Evolutionary conservation across 2,329 filamentous ascomycete genomes (phyloP), one percentile per base, ranked within the genome.

Genomic region (Lanzia echinophila): DNA sequence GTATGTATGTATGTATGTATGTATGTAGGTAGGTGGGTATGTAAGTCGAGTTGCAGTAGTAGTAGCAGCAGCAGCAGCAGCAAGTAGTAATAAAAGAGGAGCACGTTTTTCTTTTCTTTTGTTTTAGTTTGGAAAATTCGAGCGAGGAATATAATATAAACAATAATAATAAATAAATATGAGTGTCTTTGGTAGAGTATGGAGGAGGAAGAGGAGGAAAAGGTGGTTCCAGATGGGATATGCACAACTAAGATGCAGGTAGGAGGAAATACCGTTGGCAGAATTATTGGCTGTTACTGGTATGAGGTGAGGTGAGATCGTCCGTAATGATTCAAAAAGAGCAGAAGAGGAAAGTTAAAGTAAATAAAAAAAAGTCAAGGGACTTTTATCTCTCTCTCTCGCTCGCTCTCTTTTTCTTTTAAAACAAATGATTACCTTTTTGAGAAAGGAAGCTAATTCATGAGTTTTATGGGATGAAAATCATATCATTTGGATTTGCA

Each of bases 41-140:
- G 39, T 43, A 22, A 44, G 39, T 32, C 34, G 49, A 51, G 48
- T 44, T 41, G 39, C 39, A 44, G 48, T 10, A 33, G 22, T 32
- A 46, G 49, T 51, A 47, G 50, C 28, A 39, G 41, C 38, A 47
- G 36, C 8, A 53, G 42, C 17, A 19, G 17, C 17, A 41, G 2
- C 32, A 38, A 38, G 12, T 38, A 13, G 12, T 17, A 11, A 17
- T 38, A 10, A 41, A 19, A 39, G 36, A 39, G 36, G 36, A 39
- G 36, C 36, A 39, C 36, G 36, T 39, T 17, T 39, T 17, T n/a
- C 19, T 19, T 15, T 39, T n/a, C 36, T 28, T 28, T 28, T 28
- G 4, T 28, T 28, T 28, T 28, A 28, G 24, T 17, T 10, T 6
- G 10, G 36, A n/a, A n/a, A 19, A 13, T n/a, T 39, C 12, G 36